Percentiles rank a stretch among this genome's conserved stretches.
Conservation (phyloP, 208 protist species). For the Trypanosoma rangeli region DNA sequence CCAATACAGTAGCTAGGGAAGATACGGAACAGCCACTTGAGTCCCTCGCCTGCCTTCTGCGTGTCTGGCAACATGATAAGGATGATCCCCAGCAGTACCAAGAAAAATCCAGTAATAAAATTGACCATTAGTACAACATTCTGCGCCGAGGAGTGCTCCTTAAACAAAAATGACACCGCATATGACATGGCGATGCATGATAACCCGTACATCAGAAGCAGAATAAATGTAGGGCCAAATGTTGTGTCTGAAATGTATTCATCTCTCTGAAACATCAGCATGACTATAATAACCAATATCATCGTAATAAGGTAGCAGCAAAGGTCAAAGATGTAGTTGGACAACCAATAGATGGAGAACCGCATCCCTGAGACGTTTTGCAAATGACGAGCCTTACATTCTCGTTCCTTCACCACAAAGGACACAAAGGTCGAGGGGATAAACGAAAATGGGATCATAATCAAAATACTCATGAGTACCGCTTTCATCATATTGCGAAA, state of each 20-base stretch:
- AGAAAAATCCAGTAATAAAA: constrained; percentile 80
- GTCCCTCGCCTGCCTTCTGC: constrained; percentile 31
- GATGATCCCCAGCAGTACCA: constrained; percentile 57
- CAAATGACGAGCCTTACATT: constrained; percentile 71
- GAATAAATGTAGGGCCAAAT: constrained; percentile 44
- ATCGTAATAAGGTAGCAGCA: constrained; percentile 60
- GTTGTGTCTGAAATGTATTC: constrained; percentile 56
- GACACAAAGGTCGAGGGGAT: constrained; percentile 65
- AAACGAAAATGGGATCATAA: constrained; percentile 75
- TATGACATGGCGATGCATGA: constrained; percentile 65
- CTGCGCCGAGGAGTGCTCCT: constrained; percentile 64
- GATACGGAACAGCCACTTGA: constrained; percentile 64
- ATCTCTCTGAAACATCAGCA: constrained; percentile 49
- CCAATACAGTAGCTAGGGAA: constrained; percentile 75
- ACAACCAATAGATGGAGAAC: constrained; percentile 67
- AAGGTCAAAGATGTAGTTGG: constrained; percentile 81
- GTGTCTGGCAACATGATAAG: constrained; percentile 45
- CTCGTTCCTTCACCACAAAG: constrained; percentile 81
- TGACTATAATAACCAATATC: constrained; percentile 57
- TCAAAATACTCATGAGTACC: constrained; percentile 55
- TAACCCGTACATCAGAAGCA: constrained; percentile 66
- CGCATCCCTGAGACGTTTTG: constrained; percentile 76
- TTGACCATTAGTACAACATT: constrained; percentile 64
- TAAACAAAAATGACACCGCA: constrained; percentile 63
- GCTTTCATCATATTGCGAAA: constrained; percentile 36